Evolutionary conservation across 306 rosid genomes (phyloP), one percentile per base, ranked within the genome.

Genomic region (Dryas octopetala): DNA sequence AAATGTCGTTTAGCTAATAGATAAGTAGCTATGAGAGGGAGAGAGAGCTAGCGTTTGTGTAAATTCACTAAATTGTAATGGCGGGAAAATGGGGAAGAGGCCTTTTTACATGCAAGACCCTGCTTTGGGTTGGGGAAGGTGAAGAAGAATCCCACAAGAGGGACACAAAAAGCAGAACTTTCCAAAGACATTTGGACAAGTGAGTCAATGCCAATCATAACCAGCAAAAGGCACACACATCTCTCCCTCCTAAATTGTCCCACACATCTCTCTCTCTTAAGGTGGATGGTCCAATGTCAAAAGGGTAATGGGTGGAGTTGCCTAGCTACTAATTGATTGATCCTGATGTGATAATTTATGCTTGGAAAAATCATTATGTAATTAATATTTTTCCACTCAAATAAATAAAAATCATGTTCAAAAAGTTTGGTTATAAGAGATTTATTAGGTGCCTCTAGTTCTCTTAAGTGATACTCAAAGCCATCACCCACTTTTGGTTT

Each of bases 171-270:
- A 77, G 90, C 28, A 26, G 80, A 86, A 87, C 86, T 86, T 91
- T 95, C 93, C 98, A 91, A 88, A 78, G 73, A 81, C 88, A 85
- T 90, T 87, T 79, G 93, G 97, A 90, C 98, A 90, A 88, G 68
- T 52, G 54, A 86, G 98, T 89, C 93, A 81, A 95, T 89, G 96
- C 96, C 97, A 90, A 91, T 91, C 91, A 95, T 94, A 76, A 79
- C 88, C 84, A 87, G 82, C 78, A 83, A 82, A 87, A 83, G 79
- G 88, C 85, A 85, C 38, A 32, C 38, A 32, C 38, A 32, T 64
- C 68, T 76, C 55, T 71, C 74, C 70, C 73, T 48, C 79, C 58
- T 14, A 77, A n/a, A 60, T 45, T 51, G 40, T 50, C 65, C 71
- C 55, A 4, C 66, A 60, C 23, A 23, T 61, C 74, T 19, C 67